A percentile compares a stretch with the other conserved stretches of the same genome.
These are phyloP conservation scores for Penicillium longicatenatum DNA, from an alignment of 495 filamentous ascomycete genomes.

Conservation along the genomic window DNA sequence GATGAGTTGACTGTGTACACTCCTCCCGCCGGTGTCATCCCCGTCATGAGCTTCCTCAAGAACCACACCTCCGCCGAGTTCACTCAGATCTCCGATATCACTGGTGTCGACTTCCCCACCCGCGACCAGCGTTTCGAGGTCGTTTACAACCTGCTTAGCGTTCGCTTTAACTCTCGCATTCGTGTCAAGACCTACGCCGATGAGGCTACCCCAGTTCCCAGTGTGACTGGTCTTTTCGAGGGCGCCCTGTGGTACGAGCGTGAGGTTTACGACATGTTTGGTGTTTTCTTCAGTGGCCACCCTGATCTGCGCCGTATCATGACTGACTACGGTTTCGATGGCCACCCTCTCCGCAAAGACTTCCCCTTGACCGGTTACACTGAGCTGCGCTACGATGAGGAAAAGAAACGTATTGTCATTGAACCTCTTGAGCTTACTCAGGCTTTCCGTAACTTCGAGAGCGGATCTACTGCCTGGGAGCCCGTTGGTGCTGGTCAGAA, in stretches of 20 bases:
- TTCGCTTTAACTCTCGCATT: slow-evolving; percentile 94
- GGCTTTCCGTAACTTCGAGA: slow-evolving; percentile 98
- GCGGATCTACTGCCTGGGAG: slow-evolving; percentile 75
- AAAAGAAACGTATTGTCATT: slow-evolving; percentile 99
- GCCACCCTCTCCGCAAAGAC: slow-evolving; percentile 95
- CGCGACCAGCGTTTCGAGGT: slow-evolving; percentile 94
- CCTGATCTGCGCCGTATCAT: slow-evolving; percentile 97
- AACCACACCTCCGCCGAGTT: slow-evolving; percentile 96
- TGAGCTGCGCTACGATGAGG: slow-evolving; percentile 96
- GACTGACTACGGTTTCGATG: slow-evolving; percentile 99
- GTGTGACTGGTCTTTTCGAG: slow-evolving; percentile 81
- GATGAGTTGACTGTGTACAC: slow-evolving; percentile 96
- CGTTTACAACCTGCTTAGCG: slow-evolving; percentile 95
- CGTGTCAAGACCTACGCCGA: slow-evolving; percentile 99
- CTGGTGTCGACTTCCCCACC: slow-evolving; percentile 93
- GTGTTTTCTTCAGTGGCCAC: slow-evolving; percentile 94
- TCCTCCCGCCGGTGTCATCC: slow-evolving; percentile 80
- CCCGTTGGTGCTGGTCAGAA: slow-evolving; percentile 83
- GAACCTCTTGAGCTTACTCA: slow-evolving; percentile 97
- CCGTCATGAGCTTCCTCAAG: slow-evolving; percentile 94
- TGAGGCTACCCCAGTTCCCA: slow-evolving; percentile 92
- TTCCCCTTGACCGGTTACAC: slow-evolving; percentile 99
- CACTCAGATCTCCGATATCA: slow-evolving; percentile 90
- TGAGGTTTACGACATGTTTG: slow-evolving; percentile 96
- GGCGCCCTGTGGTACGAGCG: slow-evolving; percentile 99